Conservation (phyloP, 2,329 filamentous ascomycete species). For the Colletotrichum sp. region DNA sequence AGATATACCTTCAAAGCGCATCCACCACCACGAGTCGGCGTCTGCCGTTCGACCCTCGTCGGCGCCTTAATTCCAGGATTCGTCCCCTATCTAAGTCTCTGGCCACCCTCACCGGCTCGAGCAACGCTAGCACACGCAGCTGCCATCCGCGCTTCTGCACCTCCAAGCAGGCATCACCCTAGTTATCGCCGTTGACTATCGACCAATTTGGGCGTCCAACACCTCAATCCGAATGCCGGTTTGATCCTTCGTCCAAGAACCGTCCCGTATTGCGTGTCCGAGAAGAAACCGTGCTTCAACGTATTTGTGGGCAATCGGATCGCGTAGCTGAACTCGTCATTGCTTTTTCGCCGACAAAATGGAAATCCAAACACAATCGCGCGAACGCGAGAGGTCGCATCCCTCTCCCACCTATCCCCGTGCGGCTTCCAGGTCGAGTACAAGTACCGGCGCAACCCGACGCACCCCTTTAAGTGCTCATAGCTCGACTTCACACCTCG, state of each 20-base stretch:
- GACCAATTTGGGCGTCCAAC: background rate
- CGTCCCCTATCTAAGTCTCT: background rate
- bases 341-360: slow-evolving; percentile 1
- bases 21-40: background rate
- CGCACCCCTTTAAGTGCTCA: slow-evolving; percentile 44
- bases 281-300: background rate
- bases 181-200: background rate
- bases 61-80: background rate
- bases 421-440: slow-evolving; percentile 51
- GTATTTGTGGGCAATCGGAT: background rate
- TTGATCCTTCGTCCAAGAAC: background rate
- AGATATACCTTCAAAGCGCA: slow-evolving; percentile 18
- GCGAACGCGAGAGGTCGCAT: slow-evolving; percentile 14
- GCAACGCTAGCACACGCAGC: background rate
- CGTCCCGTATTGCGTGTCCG: background rate
- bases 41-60: background rate
- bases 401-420: slow-evolving; percentile 36
- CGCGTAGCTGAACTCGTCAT: background rate
- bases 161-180: slow-evolving; percentile 11
- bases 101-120: background rate
- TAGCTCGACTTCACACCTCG: slow-evolving; percentile 45
- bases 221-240: background rate
- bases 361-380: slow-evolving; percentile 2
- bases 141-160: background rate
- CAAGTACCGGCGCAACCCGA: slow-evolving; percentile 13